phyloP scores from a whole-genome alignment of 805 yeast genomes.

The Candida qinlingensis region DNA sequence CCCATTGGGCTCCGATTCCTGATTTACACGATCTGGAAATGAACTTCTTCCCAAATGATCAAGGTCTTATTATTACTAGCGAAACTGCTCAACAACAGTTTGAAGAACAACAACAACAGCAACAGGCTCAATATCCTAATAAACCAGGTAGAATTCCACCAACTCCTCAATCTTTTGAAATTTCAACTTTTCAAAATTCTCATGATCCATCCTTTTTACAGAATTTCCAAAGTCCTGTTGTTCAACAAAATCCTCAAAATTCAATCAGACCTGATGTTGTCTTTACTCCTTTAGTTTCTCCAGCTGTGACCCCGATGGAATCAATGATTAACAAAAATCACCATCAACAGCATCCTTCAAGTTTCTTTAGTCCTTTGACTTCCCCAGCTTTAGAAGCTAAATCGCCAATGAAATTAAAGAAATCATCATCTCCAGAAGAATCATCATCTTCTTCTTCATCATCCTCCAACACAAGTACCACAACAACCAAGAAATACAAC shows the following conservation, averaged over 20 bases:
- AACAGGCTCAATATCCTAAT: not conserved
- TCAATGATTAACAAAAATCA: constrained; percentile 14
- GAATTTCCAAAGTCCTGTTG: constrained; percentile 16
- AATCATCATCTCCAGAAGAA: constrained; percentile 21
- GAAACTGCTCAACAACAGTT: not conserved
- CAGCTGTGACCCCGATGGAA: constrained; percentile 64
- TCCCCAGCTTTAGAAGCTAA: constrained; percentile 60
- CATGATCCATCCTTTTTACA: constrained; percentile 8
- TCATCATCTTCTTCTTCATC: constrained; percentile 7
- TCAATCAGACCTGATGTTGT: constrained; percentile 50
- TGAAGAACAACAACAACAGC: not conserved
- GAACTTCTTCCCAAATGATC: constrained; percentile 10
- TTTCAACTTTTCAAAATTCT: constrained; percentile 6
- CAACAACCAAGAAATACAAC: constrained; percentile 20
- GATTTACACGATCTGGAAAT: constrained; percentile 15
- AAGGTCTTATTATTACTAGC: not conserved
- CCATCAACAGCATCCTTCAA: constrained; percentile 6
- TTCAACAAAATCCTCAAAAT: constrained; percentile 8
- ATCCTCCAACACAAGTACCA: constrained; percentile 1
- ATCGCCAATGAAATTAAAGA: constrained; percentile 22
- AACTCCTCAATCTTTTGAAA: constrained; percentile 21
- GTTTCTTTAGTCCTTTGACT: constrained; percentile 46
- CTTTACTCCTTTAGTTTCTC: constrained; percentile 74
- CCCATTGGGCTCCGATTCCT: constrained; percentile 10
- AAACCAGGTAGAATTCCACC: constrained; percentile 14